Evolutionary conservation across 1,284 basidiomycete species (phyloP).

Genomic region (Amylostereum areolatum): DNA sequence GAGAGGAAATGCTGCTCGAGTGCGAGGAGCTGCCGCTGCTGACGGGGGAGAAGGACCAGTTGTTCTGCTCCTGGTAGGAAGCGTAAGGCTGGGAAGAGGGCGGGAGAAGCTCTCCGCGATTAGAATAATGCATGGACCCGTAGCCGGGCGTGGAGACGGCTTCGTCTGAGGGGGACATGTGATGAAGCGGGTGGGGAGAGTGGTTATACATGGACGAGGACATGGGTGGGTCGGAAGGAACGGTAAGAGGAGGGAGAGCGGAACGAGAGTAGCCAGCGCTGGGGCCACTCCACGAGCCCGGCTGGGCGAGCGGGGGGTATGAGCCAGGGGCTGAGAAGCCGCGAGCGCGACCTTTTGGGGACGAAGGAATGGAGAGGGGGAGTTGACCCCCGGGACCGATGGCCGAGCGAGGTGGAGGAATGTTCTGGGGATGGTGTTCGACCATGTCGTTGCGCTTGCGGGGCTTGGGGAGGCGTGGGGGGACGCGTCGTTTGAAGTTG

Average conservation of each 20-base stretch:
- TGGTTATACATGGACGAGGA: constrained; percentile 51
- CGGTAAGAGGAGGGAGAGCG: constrained; percentile 73
- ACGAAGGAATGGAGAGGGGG: constrained; percentile 27
- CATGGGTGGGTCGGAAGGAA: constrained; percentile 65
- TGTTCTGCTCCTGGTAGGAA: constrained; percentile 45
- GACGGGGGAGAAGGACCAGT: constrained; percentile 54
- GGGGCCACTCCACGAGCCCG: constrained; percentile 45
- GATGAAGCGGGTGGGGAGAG: constrained; percentile 54
- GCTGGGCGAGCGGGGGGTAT: constrained; percentile 61
- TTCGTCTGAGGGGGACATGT: constrained; percentile 62
- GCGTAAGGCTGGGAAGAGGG: constrained; percentile 48
- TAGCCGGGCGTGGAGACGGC: constrained; percentile 52
- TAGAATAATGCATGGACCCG: constrained; percentile 43
- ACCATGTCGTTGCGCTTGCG: constrained; percentile 62
- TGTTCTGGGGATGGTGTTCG: constrained; percentile 42
- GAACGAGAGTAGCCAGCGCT: constrained; percentile 53
- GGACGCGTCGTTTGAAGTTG: constrained; percentile 88
- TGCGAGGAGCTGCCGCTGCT: constrained; percentile 52
- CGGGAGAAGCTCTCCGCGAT: constrained; percentile 37
- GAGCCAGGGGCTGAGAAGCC: constrained; percentile 78
- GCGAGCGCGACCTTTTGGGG: constrained; percentile 48
- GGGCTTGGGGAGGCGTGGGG: constrained; percentile 81
- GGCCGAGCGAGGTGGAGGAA: constrained; percentile 68
- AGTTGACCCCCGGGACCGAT: constrained; percentile 55
- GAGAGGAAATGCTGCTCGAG: constrained; percentile 68